Evolutionary conservation across 2,329 filamentous ascomycete species (phyloP).

Genomic region (Claviceps humidiphila): DNA sequence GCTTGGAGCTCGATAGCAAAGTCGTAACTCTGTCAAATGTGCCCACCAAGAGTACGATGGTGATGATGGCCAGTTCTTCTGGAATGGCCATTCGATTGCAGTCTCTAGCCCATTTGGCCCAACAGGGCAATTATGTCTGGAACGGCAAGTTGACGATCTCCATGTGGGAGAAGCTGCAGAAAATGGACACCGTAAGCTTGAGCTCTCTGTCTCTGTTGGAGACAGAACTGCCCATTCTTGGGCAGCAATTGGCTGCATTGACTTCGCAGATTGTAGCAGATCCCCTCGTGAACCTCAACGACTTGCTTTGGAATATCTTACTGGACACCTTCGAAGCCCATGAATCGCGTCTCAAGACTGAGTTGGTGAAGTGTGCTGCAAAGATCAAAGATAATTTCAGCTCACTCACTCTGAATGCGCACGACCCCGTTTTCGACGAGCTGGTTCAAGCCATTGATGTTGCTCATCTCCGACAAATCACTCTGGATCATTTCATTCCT

Average conservation of each 20-base stretch:
- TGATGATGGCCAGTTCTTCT: constrained; percentile 19
- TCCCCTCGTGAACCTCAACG: constrained; percentile 34
- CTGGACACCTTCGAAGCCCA: constrained; percentile 27
- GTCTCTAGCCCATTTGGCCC: constrained; percentile 33
- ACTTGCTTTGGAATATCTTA: constrained; percentile 33
- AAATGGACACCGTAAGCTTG: constrained; percentile 39
- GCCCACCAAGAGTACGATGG: constrained; percentile 20
- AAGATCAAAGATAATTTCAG: constrained; percentile 12
- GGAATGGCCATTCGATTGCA: constrained; percentile 29
- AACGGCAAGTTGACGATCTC: constrained; percentile 27
- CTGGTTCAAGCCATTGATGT: constrained; percentile 15
- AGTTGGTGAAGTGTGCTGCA: constrained; percentile 15
- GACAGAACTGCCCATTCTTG: constrained; percentile 48
- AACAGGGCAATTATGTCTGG: constrained; percentile 24
- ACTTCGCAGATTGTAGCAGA: constrained; percentile 36
- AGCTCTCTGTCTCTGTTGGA: constrained; percentile 50
- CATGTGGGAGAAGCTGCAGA: constrained; percentile 42
- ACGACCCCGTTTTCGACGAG: constrained; percentile 10
- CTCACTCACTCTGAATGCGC: constrained; percentile 2
- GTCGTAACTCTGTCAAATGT: constrained; percentile 35
- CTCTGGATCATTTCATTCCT: constrained; percentile 30
- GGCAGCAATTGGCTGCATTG: constrained; percentile 38
- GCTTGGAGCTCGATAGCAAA: constrained; percentile 18
- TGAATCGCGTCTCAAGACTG: constrained; percentile 17
- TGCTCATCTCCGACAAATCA: constrained; percentile 24